Evolutionary conservation across 2,329 filamentous ascomycete genomes (phyloP).

Genomic region (Cladosporium oxysporum): DNA sequence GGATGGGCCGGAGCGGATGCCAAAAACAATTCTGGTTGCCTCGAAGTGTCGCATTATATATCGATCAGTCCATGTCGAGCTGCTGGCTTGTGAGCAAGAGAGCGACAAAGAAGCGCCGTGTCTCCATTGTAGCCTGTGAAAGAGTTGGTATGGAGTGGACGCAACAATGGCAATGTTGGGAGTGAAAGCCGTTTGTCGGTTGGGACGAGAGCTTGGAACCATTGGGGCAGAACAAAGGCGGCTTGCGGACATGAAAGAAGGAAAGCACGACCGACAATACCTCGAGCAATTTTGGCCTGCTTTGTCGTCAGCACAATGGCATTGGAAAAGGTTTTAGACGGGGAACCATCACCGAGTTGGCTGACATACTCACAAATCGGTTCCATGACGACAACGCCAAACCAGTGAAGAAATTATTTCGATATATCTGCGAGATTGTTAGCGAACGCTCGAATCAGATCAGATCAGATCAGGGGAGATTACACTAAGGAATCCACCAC

Average conservation of each 20-base stretch:
- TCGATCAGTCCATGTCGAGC: not conserved
- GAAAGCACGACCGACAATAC: constrained; percentile 8
- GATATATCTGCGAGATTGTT: not conserved
- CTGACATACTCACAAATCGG: not conserved
- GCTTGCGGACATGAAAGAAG: not conserved
- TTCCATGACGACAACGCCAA: not conserved
- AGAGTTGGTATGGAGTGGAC: not conserved
- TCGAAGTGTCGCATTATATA: not conserved
- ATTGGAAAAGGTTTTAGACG: not conserved
- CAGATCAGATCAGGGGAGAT: not conserved
- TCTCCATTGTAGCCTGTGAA: not conserved
- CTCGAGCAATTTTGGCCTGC: not conserved
- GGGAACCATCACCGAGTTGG: not conserved
- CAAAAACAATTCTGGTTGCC: not conserved
- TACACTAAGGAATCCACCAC: not conserved
- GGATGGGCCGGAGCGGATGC: not conserved
- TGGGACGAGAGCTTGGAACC: not conserved
- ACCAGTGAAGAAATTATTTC: not conserved
- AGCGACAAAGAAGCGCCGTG: not conserved
- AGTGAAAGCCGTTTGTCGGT: constrained; percentile 2
- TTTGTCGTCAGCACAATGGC: constrained; percentile 1
- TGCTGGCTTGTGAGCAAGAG: not conserved
- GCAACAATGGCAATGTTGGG: not conserved
- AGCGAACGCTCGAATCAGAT: not conserved
- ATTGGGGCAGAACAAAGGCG: constrained; percentile 1